Conservation (phyloP, 192 early-diverging fungal genomes). For the Radiomyces spectabilis region DNA sequence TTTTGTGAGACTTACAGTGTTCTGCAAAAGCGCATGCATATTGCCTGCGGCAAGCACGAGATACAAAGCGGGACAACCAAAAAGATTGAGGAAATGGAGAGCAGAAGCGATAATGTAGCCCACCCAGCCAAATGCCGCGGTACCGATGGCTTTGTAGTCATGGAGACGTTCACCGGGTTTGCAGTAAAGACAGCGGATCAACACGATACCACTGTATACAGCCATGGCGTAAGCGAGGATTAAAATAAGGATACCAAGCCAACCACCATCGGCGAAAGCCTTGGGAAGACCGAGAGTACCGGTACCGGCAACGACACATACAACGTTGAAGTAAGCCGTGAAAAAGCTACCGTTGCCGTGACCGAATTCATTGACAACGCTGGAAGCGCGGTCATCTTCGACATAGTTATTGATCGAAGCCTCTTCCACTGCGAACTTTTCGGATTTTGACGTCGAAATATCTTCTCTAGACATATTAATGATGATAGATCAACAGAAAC, state of each 20-base stretch:
- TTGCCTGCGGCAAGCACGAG: constrained; percentile 71
- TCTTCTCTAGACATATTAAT: too few relatives aligned
- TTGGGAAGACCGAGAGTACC: constrained; percentile 83
- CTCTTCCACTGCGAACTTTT: too few relatives aligned
- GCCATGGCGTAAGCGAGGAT: constrained; percentile 60
- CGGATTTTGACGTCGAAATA: too few relatives aligned
- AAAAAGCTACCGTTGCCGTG: constrained; percentile 8
- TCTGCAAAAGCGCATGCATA: constrained; percentile 48
- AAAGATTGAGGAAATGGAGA: constrained; percentile 54
- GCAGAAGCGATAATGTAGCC: constrained; percentile 55
- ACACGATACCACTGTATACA: constrained; percentile 63
- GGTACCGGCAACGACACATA: constrained; percentile 58
- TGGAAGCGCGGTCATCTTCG: neutral
- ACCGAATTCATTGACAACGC: neutral
- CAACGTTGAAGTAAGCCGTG: constrained; percentile 12
- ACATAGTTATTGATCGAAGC: too few relatives aligned
- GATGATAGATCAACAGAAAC: too few relatives aligned
- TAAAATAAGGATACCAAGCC: constrained; percentile 67
- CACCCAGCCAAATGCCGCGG: constrained; percentile 63
- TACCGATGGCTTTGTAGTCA: constrained; percentile 60
- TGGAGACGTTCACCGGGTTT: constrained; percentile 37
- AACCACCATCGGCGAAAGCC: constrained; percentile 67
- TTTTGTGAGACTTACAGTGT: constrained; percentile 24
- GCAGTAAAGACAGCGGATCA: constrained; percentile 76
- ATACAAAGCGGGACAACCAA: constrained; percentile 64